phyloP scores from a whole-genome alignment of 768 basidiomycete genomes.

The Boletus subparvulus region DNA sequence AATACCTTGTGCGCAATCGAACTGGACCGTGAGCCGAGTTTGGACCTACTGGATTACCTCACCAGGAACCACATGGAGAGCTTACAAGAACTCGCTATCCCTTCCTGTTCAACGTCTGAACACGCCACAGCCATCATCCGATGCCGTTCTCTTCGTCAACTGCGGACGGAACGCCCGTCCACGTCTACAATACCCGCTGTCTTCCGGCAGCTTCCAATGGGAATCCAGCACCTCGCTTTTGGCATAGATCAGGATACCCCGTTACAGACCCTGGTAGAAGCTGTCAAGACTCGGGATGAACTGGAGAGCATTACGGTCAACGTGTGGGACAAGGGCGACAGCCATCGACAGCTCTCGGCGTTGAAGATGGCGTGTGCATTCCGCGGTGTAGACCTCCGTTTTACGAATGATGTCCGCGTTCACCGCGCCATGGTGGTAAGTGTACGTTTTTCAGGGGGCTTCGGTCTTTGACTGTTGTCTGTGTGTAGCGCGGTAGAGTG shows the following conservation, averaged over 20 bases:
- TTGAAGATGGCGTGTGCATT: constrained; percentile 66
- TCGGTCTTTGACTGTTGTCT: constrained; percentile 15
- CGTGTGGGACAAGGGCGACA: constrained; percentile 50
- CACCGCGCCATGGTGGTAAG: constrained; percentile 56
- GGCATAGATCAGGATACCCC: constrained; percentile 57
- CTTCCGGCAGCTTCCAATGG: constrained; percentile 48
- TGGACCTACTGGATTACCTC: constrained; percentile 54
- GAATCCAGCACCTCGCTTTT: constrained; percentile 57
- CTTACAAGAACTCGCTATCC: constrained; percentile 57
- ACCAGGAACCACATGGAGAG: constrained; percentile 46
- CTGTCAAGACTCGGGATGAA: constrained; percentile 45
- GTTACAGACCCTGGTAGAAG: constrained; percentile 54
- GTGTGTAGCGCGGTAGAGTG: constrained; percentile 22
- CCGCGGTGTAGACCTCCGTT: constrained; percentile 54
- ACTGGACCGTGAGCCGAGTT: constrained; percentile 59
- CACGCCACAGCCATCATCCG: constrained; percentile 45
- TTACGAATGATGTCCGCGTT: constrained; percentile 49
- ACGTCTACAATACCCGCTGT: constrained; percentile 38
- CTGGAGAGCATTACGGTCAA: constrained; percentile 54
- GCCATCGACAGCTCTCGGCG: constrained; percentile 49
- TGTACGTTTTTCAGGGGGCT: constrained; percentile 15
- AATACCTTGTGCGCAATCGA: constrained; percentile 50
- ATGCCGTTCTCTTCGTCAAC: constrained; percentile 51
- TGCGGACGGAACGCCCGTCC: constrained; percentile 57
- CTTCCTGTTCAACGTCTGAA: constrained; percentile 50